Evolutionary conservation across 179 eudicot species (phyloP), one percentile per base, ranked within the genome.

Genomic region (Sideroxylon spinosum): DNA sequence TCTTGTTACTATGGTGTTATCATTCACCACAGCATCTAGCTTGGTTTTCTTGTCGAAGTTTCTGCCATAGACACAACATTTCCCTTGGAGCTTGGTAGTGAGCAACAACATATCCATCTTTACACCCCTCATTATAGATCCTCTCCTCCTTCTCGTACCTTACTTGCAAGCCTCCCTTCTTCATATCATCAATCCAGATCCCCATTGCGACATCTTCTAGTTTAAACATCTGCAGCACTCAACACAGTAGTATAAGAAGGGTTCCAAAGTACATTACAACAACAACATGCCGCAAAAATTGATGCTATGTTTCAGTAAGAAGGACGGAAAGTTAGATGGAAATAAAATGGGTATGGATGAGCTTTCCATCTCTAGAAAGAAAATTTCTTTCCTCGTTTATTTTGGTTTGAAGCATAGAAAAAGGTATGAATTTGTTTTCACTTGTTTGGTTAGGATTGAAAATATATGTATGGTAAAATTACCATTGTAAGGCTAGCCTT

Each of bases 121-220:
- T 87, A 85, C 97, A 95, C 9, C 97, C 97, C 75, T 86, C 95
- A 4, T 76, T 87, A 69, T 78, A 86, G 68, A 93, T 86, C 81
- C 97, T 83, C 59, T 82, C 86, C 4, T 95, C 97, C 50, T 77
- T 87, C 85, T 89, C 89, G 63, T 95, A 95, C 76, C 80, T 84
- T 14, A 95, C 88, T 52, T 88, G 76, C 48, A 89, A 71, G 53
- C 98, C 98, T 46, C 83, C 85, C 82, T 90, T 89, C 85, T 87
- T 86, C 92, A 91, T 74, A 59, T 90, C 97, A 2, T 85, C 88
- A 12, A 95, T 91, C 98, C 98, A 93, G 61, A 95, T 90, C 29
- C 97, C 98, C 97, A 93, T 93, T 44, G 97, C 97, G n/a, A 95
- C 98, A 65, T 95, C 98, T 86, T 95, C 98, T 76, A 95, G 87